Evolutionary conservation across 1,139 yeast genomes (phyloP).

Genomic region (Sugiyamaella novakii): DNA sequence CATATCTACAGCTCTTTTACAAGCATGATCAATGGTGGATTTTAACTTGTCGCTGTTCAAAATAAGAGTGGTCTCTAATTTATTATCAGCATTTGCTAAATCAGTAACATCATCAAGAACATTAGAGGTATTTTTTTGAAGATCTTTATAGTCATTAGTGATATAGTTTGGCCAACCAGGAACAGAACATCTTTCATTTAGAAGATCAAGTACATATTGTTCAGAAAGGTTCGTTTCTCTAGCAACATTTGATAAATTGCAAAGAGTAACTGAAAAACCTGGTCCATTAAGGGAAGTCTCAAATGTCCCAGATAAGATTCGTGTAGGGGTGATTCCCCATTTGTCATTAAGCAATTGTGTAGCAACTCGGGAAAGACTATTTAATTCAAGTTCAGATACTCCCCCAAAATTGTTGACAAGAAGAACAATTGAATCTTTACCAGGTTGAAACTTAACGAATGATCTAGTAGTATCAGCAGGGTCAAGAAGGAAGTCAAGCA

Average conservation of each 20-base stretch:
- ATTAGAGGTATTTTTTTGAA: not conserved
- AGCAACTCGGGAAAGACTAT: conserved; percentile 42
- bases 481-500: conserved; percentile 46
- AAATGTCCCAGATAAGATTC: conserved; percentile 51
- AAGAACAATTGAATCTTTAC: conserved; percentile 44
- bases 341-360: conserved; percentile 43
- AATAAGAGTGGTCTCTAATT: conserved; percentile 7
- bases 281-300: conserved; percentile 56
- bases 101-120: not conserved
- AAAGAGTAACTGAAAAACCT: conserved; percentile 51
- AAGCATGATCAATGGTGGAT: conserved; percentile 13
- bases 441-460: conserved; percentile 44
- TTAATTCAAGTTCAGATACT: conserved; percentile 50
- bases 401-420: conserved; percentile 56
- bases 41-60: conserved; percentile 6
- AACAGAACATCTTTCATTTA: conserved; percentile 21
- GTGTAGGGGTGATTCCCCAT: conserved; percentile 44
- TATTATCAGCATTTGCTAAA: not conserved
- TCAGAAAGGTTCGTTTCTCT: conserved; percentile 6
- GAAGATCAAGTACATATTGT: conserved; percentile 15
- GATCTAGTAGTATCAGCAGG: conserved; percentile 45
- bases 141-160: conserved; percentile 4
- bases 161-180: conserved; percentile 25
- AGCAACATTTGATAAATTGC: conserved; percentile 37
- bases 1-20: conserved; percentile 36